Evolutionary conservation across 495 filamentous ascomycete genomes (phyloP), one percentile per base, ranked within the genome.

Genomic region (Amniculicola lignicola): DNA sequence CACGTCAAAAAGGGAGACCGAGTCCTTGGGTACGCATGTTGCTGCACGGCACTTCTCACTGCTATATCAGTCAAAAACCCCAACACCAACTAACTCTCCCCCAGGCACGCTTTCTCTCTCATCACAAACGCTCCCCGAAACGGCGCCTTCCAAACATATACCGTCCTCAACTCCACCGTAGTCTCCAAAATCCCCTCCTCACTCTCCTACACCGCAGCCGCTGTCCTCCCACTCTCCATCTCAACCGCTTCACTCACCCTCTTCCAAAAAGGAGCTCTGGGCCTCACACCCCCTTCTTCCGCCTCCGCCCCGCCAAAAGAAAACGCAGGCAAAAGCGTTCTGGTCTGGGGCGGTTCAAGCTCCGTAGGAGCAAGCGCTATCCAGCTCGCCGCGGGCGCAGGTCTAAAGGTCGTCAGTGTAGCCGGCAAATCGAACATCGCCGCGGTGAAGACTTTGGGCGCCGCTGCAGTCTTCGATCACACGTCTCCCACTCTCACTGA

Each of bases 291-390:
- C 10, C 78, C 76, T 0, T 51, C 44, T 10, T 27, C 70, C 64
- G 6, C 60, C 67, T 21, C 54, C 54, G 7, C 29, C 9, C 29
- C 29, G 7, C 29, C 29, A n/a, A 62, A 66, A 4, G 54, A 71
- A 1, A 6, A 25, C 4, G 70, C 56, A 0, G 72, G 67, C 1
- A 61, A 80, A 46, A 69, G 65, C 1, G 37, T 87, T 0, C 63
- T 86, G 2, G 66, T 86, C 45, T 88, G 82, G 76, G 82, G 82
- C 24, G 84, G 82, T 27, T 73, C 77, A 3, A 73, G 74, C 1
- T 79, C 77, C 25, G 79, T 86, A 4, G 84, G 84, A 9, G 69
- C 73, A 63, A 77, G 76, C 48, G 80, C 78, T 0, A 82, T 86
- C 49, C 85, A 87, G 62, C 75, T 85, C 18, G 81, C 79, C 3